Evolutionary conservation across 371 early-diverging fungal species (phyloP).

Genomic region (Mucor sp.): DNA sequence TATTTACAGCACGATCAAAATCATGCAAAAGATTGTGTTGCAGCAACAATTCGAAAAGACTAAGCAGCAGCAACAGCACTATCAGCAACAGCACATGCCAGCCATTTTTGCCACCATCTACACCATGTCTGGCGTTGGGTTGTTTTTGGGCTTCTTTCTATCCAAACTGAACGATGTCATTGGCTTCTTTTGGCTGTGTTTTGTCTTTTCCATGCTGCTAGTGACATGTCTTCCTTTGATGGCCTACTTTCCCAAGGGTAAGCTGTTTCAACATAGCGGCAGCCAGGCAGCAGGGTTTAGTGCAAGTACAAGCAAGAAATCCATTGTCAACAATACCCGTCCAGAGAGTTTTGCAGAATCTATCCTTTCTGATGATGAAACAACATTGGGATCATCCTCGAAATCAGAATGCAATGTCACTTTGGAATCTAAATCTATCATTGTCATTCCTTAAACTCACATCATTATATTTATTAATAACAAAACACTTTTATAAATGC

Average conservation of each 20-base stretch:
- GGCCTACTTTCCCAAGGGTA: not conserved
- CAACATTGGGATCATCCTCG: constrained; percentile 5
- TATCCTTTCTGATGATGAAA: constrained; percentile 9
- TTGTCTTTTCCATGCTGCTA: constrained; percentile 4
- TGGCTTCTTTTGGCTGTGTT: constrained; percentile 18
- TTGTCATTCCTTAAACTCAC: not conserved
- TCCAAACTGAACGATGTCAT: constrained; percentile 4
- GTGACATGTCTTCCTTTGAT: constrained; percentile 1
- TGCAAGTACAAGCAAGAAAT: not conserved
- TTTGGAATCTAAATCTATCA: not conserved
- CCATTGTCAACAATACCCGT: constrained; percentile 3
- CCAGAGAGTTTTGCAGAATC: constrained; percentile 12
- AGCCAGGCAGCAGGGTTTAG: not conserved
- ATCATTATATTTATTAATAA: no score
- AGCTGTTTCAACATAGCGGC: not conserved
- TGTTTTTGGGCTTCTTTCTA: constrained; percentile 10
- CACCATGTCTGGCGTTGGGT: not conserved
- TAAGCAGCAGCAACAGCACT: not conserved
- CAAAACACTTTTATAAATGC: no score
- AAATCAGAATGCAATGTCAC: not conserved
- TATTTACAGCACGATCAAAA: not conserved
- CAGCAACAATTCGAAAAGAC: not conserved
- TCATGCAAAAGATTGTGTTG: not conserved
- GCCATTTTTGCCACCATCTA: not conserved
- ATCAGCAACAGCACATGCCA: not conserved